A percentile compares a stretch with the other conserved stretches of the same genome.
These are phyloP conservation scores for Magnaporthiopsis incrustans DNA, from an alignment of 2,329 filamentous ascomycete genomes.

Conservation along the genomic window DNA sequence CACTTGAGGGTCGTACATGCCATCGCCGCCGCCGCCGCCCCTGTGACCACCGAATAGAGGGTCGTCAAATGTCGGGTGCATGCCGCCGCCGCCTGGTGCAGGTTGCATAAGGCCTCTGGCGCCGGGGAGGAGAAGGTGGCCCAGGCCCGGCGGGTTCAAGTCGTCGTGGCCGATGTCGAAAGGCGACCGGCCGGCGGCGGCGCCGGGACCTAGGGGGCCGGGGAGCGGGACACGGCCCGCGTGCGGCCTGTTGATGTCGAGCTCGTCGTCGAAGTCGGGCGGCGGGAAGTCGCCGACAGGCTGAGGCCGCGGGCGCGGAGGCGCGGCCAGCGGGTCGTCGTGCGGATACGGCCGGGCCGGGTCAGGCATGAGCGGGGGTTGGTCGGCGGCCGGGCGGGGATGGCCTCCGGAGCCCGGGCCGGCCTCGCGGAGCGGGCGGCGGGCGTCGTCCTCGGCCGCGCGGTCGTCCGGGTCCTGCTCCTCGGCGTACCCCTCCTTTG, in stretches of 20 bases:
- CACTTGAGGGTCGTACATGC: slow-evolving; percentile 58
- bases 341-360: slow-evolving; percentile 59
- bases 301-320: slow-evolving; percentile 41
- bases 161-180: slow-evolving; percentile 77
- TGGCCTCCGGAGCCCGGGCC: slow-evolving; percentile 22
- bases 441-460: slow-evolving; percentile 30
- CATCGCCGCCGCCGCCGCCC: slow-evolving; percentile 33
- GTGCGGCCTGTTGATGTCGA: slow-evolving; percentile 67
- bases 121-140: slow-evolving; percentile 64
- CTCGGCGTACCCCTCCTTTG: slow-evolving; percentile 70
- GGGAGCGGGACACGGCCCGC: slow-evolving; percentile 24
- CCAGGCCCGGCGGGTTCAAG: slow-evolving; percentile 77
- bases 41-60: slow-evolving; percentile 64
- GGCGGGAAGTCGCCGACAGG: slow-evolving; percentile 68
- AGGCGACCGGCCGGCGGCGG: slow-evolving; percentile 41
- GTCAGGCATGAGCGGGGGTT: slow-evolving; percentile 44
- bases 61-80: slow-evolving; percentile 95
- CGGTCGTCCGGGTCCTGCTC: slow-evolving; percentile 32
- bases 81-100: slow-evolving; percentile 49
- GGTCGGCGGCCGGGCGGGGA: slow-evolving; percentile 24
- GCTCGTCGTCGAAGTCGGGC: slow-evolving; percentile 88
- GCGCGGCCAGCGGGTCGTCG: slow-evolving; percentile 55
- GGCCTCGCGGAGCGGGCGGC: slow-evolving; percentile 29
- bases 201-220: slow-evolving; percentile 19
- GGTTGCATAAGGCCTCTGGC: slow-evolving; percentile 29